Base-by-base conservation (phyloP, 2,329 filamentous ascomycete species). In the Talaromyces piceae region DNA sequence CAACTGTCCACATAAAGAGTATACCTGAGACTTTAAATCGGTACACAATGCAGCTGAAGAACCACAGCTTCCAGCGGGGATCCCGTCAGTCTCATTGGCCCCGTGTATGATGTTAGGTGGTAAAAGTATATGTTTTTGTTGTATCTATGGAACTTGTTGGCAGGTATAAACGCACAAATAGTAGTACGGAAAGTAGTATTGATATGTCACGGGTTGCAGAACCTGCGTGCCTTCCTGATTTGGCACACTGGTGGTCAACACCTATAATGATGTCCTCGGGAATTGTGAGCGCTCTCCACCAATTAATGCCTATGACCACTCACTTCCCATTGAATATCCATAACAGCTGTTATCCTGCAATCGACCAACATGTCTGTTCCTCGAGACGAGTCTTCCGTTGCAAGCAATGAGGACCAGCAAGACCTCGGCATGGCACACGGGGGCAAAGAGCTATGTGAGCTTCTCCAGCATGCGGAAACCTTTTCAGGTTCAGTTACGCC, bases 291-390 rank as follows among this genome's bases (percentile, higher is more conserved):
- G 20, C 23, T 26, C 9, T 43, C 7, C 12, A 43, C 13, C 5
- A 22, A 25, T n/a, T n/a, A n/a, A n/a, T n/a, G n/a, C n/a, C n/a
- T 12, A 44, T 16, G 23, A 33, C 44, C 45, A 51, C 18, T 46
- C 25, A 41, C 33, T 25, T 3, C 22, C 22, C 26, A 39, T 26
- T 20, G 12, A 49, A 23, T 52, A 52, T 52, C 45, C 27, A 49
- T 52, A 52, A 37, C 50, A 52, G 20, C n/a, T n/a, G n/a, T 44
- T 41, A 28, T 52, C 27, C 20, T 22, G n/a, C 13, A 22, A 43
- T 13, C 47, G 16, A 47, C 43, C 6, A 51, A 31, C 37, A 54
- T 53, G 43, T 45, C 52, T 13, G 47, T 43, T 13, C 31, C 41
- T n/a, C 18, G 28, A 1, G 43, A 45, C 13, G 27, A 51, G n/a